Base-by-base conservation (phyloP, 192 early-diverging fungal genomes). In the Coemansia sp. region DNA sequence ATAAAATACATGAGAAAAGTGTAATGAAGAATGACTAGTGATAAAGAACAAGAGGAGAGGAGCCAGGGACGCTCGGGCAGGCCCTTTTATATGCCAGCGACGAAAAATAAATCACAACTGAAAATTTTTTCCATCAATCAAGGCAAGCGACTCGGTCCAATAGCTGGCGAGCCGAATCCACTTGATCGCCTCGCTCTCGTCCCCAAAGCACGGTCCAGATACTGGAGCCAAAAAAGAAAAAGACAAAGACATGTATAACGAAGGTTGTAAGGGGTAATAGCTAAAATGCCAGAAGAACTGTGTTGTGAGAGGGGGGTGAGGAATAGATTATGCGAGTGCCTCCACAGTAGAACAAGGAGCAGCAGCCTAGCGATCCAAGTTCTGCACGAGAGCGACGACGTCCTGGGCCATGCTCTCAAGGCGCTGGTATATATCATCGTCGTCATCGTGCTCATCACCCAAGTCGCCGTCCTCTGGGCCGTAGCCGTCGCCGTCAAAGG, bases 351-450 rank as follows among this genome's bases (percentile, higher is more conserved):
- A 34, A 14, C 20, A 20, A 12, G 10, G 8, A 42, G 13, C 18
- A 42, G 13, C 18, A 4, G 3, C 20, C 62, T 33, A 73, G 48
- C 66, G 60, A 25, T 80, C 77, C 13, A 75, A 57, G 33, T 38
- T 70, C 36, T 72, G 60, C 14, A 80, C 77, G 21, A 80, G 57
- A 33, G 72, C 61, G 6, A 75, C 52, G 39, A 80, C 65, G 38
- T 80, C 71, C 69, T 80, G 77, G 1, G 77, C 77, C 37, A 80
- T 65, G 36, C 39, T 66, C 41, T 74, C 72, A 36, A 80, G 74
- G 56, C 77, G 77, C 53, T 67, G 69, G 65, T 80, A 80, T 41
- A 71, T 62, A 14, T 80, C 52, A 28, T 52, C 48, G 52, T 53
- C 77, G 26, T 53, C 77, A 3, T 79, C 77, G 59, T 64, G 66